phyloP scores from a whole-genome alignment of 805 yeast genomes.

The Candida palmyrensis region DNA sequence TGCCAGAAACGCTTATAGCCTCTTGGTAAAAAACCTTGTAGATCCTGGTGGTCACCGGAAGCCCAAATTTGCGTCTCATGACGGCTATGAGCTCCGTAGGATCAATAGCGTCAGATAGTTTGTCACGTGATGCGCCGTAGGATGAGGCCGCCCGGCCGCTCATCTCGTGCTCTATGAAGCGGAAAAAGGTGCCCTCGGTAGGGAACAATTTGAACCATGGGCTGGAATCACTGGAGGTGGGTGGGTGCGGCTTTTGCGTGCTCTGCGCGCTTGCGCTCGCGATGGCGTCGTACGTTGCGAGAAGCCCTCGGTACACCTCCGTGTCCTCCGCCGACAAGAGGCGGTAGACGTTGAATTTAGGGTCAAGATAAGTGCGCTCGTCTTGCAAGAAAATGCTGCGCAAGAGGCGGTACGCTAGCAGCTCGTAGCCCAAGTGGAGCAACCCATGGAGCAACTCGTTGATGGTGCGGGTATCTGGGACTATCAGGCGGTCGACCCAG shows the following conservation, averaged over 20 bases:
- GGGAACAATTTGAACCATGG: slow-evolving; percentile 13
- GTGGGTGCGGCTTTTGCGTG: neutral
- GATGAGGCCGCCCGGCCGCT: slow-evolving; percentile 2
- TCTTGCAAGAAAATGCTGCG: slow-evolving; percentile 4
- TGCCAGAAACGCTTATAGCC: slow-evolving; percentile 5
- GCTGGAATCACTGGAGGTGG: neutral
- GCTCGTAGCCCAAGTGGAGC: slow-evolving; percentile 3
- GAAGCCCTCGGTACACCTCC: slow-evolving; percentile 9
- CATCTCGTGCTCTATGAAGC: slow-evolving; percentile 14
- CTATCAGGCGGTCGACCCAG: neutral
- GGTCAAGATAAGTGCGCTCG: slow-evolving; percentile 7
- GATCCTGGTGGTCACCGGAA: slow-evolving; percentile 29
- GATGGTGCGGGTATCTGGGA: slow-evolving; percentile 8
- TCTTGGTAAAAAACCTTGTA: slow-evolving; percentile 17
- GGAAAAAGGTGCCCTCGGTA: slow-evolving; percentile 20
- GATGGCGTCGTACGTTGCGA: slow-evolving; percentile 12
- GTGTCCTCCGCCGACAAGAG: slow-evolving; percentile 18
- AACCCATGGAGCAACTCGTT: slow-evolving; percentile 7
- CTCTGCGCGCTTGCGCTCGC: slow-evolving; percentile 6
- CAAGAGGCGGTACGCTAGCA: slow-evolving; percentile 4
- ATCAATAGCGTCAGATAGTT: too few species aligned
- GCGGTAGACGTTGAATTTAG: slow-evolving; percentile 13
- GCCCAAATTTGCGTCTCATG: slow-evolving; percentile 15
- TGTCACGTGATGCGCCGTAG: too few species aligned
- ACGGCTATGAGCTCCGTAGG: slow-evolving; percentile 11